Base-by-base conservation (phyloP, 192 early-diverging fungal genomes). In the Glomus cerebriforme region DNA sequence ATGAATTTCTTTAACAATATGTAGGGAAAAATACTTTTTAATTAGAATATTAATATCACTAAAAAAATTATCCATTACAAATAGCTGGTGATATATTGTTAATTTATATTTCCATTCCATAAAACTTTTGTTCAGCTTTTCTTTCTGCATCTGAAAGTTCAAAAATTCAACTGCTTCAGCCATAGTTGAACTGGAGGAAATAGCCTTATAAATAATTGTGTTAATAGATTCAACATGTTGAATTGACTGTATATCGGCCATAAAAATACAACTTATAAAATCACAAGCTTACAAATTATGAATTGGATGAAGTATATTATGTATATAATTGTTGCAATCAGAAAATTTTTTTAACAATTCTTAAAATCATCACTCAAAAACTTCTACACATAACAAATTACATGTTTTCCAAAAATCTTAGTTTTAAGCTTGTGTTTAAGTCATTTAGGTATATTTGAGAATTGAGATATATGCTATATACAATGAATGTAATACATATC, bases 161-260 rank as follows among this genome's bases (percentile, higher is more conserved):
- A 62, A 62, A 24, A 3, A 22, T 62, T 24, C n/a, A 24, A 26
- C 24, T 62, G 7, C n/a, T 26, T 62, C 24, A 62, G 26, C 22
- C n/a, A 62, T 62, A 62, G 24, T 62, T n/a, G 59, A 62, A 62
- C 22, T 62, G 12, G 10, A 62, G 26, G 59, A 62, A 62, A 67
- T 29, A 19, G 15, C 43, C 8, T 71, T 79, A 24, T 79, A 27
- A 6, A 69, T 58, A 22, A 71, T 37, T 6, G 27, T 9, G 24
- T 80, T 19, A 15, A 71, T 59, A 0, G 62, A 26, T 49, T 71
- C 37, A 17, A 81, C 68, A 24, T 37, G 27, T 29, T 81, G 75
- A 4, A 67, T 77, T 19, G 35, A 77, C 37, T 81, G 80, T 26
- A 76, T 76, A 12, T 65, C 24, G 7, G 49, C 79, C 27, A 22